phyloP scores from a whole-genome alignment of 305 asterid genomes.

The Striga hermonthica region DNA sequence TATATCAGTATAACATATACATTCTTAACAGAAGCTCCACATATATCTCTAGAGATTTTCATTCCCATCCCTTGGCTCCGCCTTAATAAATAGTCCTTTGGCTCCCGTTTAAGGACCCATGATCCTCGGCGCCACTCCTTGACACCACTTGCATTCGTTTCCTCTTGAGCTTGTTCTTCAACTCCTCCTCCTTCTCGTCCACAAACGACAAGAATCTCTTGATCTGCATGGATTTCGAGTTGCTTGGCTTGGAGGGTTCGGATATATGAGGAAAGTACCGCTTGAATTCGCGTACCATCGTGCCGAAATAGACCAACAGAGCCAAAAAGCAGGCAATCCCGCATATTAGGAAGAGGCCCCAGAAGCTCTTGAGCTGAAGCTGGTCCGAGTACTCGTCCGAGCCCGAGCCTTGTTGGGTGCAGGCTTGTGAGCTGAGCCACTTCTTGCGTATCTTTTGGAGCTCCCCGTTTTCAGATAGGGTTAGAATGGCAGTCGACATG shows the following conservation, averaged over 20 bases:
- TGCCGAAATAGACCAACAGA: slow-evolving; percentile 49
- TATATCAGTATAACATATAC: no score
- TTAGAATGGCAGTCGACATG: slow-evolving; percentile 67
- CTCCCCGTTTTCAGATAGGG: slow-evolving; percentile 62
- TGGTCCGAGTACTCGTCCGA: slow-evolving; percentile 38
- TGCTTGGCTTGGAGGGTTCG: slow-evolving; percentile 17
- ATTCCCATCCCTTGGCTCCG: no score
- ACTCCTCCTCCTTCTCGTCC: slow-evolving; percentile 64
- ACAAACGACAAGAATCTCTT: slow-evolving; percentile 56
- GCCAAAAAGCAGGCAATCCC: slow-evolving; percentile 53
- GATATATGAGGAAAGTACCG: slow-evolving; percentile 34
- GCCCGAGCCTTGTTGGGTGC: slow-evolving; percentile 36
- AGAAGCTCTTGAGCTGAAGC: slow-evolving; percentile 53
- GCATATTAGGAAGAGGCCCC: slow-evolving; percentile 70
- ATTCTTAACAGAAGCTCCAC: no score
- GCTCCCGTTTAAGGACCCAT: slow-evolving; percentile 19
- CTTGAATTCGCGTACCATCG: slow-evolving; percentile 43
- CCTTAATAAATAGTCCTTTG: slow-evolving; percentile 11
- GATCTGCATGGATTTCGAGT: slow-evolving; percentile 37
- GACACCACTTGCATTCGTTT: slow-evolving; percentile 36
- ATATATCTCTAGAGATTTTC: no score
- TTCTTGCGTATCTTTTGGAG: slow-evolving; percentile 58
- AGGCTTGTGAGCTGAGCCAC: slow-evolving; percentile 51
- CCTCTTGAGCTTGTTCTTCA: slow-evolving; percentile 49
- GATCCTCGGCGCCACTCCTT: slow-evolving; percentile 27